Conservation (phyloP, 257 asterid species). For the Solanum dulcamara region DNA sequence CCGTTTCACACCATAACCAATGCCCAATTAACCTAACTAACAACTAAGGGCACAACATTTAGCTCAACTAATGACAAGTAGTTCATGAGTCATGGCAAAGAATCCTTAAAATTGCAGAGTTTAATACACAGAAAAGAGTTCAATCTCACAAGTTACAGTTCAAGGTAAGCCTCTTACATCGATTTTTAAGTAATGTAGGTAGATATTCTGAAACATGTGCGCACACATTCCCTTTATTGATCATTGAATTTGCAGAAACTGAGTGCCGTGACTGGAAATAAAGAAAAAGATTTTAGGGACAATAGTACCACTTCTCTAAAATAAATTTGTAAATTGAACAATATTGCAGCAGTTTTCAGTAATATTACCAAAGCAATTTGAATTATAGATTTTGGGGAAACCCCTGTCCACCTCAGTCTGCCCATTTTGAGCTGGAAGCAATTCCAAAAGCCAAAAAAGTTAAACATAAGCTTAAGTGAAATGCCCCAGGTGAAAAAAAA, state of each 20-base stretch:
- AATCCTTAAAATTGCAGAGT: background rate
- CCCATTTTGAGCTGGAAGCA: constrained; percentile 14
- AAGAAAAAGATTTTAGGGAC: background rate
- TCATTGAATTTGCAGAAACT: constrained; percentile 16
- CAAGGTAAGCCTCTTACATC: constrained; percentile 29
- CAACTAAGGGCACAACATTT: background rate
- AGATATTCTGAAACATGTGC: constrained; percentile 21
- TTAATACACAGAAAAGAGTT: background rate
- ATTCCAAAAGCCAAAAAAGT: background rate
- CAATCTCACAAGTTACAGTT: background rate
- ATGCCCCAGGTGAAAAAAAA: background rate
- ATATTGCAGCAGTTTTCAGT: background rate
- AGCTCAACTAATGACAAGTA: background rate
- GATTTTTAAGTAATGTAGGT: constrained; percentile 22
- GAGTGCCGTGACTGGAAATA: constrained; percentile 19
- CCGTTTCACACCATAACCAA: background rate
- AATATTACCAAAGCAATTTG: constrained; percentile 33
- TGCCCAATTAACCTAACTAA: background rate
- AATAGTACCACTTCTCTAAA: background rate
- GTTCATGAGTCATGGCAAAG: background rate
- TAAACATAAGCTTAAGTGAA: background rate
- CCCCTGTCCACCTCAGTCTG: constrained; percentile 19
- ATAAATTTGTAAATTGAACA: background rate
- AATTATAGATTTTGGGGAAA: constrained; percentile 22
- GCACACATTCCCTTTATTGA: constrained; percentile 8